These are phyloP conservation scores for Murraya koenigii DNA, from an alignment of 345 rosid species.

Conservation along the genomic window DNA sequence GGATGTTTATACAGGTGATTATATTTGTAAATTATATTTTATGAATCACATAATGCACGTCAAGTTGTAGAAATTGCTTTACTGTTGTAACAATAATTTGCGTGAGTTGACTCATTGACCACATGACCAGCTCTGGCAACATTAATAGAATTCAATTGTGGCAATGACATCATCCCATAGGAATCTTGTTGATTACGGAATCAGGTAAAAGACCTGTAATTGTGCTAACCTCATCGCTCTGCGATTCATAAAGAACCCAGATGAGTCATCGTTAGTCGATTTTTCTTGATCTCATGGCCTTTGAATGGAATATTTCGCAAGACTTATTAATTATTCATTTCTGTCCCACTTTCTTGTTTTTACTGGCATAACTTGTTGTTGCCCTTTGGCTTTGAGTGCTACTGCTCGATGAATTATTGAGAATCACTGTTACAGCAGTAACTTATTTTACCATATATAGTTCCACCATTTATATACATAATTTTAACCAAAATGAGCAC, in stretches of 20 bases:
- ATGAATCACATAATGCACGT: too few species aligned
- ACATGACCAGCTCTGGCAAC: background rate
- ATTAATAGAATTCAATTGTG: background rate
- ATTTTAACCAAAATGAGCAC: background rate
- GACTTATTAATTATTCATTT: background rate
- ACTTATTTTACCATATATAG: background rate
- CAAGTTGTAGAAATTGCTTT: too few species aligned
- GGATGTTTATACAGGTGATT: too few species aligned
- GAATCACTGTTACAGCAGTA: background rate
- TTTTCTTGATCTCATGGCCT: background rate
- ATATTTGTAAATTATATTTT: too few species aligned
- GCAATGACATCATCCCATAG: conserved; percentile 2
- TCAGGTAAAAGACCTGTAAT: background rate
- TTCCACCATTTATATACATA: background rate
- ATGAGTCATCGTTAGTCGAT: background rate
- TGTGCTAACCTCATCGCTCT: background rate
- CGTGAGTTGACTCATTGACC: background rate
- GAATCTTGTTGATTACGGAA: conserved; percentile 8
- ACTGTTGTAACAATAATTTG: background rate
- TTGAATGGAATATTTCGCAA: background rate
- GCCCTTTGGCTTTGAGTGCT: too few species aligned
- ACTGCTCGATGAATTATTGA: background rate
- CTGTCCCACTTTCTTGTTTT: conserved; percentile 3
- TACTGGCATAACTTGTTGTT: background rate
- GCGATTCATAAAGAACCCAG: background rate